Percentiles rank a stretch among this genome's conserved stretches.
These are phyloP conservation scores for Protomyces inundatus DNA, from an alignment of 1,139 yeast genomes.

Conservation along the genomic window DNA sequence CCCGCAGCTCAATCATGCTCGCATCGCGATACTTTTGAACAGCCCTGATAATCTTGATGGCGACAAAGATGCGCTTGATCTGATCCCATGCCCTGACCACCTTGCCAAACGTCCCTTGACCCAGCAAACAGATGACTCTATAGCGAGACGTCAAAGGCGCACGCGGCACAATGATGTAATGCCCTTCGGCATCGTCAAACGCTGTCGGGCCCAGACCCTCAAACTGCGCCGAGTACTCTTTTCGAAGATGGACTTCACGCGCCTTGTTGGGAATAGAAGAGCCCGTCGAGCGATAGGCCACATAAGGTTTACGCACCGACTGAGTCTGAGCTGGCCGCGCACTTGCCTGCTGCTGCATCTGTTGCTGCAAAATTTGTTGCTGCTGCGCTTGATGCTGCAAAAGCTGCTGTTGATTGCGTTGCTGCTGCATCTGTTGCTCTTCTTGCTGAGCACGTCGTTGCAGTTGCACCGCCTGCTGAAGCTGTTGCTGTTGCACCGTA, in stretches of 20 bases:
- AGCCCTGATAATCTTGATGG: constrained; percentile 74
- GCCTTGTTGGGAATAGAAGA: neutral
- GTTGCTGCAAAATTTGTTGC: no score
- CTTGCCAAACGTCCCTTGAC: constrained; percentile 97
- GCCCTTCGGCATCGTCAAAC: constrained; percentile 43
- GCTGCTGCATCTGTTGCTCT: no score
- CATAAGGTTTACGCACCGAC: no score
- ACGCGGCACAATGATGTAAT: constrained; percentile 39
- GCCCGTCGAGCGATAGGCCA: no score
- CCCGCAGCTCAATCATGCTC: constrained; percentile 52
- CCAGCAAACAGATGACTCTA: constrained; percentile 47
- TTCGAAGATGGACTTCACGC: constrained; percentile 5
- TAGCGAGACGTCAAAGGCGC: constrained; percentile 40
- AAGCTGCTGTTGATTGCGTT: no score
- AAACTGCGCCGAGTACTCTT: constrained; percentile 4
- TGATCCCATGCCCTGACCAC: constrained; percentile 56
- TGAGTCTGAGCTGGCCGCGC: no score
- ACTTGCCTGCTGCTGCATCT: no score
- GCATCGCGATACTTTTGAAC: constrained; percentile 48
- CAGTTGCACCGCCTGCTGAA: no score
- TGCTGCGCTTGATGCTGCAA: no score
- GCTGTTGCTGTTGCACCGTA: no score
- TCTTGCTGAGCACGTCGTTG: no score
- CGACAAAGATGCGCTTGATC: constrained; percentile 60
- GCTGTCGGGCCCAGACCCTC: neutral